Base-by-base conservation (phyloP, 345 rosid genomes). In the Brassica incana region DNA sequence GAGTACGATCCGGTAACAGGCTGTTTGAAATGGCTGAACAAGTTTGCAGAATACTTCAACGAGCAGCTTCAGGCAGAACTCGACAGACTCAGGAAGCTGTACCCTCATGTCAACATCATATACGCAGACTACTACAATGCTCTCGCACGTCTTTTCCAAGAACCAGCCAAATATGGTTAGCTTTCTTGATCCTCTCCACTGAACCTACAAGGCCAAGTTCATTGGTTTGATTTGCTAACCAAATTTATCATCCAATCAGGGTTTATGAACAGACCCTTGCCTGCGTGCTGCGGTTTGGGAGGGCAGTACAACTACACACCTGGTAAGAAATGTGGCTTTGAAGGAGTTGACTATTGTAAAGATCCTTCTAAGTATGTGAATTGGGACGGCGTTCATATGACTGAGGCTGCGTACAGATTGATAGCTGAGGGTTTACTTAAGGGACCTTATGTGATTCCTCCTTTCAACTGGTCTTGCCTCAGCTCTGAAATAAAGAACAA, bases 331-430 rank as follows among this genome's bases (percentile, higher is more conserved):
- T 60, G 65, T 77, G 89, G 85, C 16, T 66, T 16, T 16, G 78
- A 36, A 29, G 56, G 35, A 8, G 67, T 66, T 2, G 77, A n/a
- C 5, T 15, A 2, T 38, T 83, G 91, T 43, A 45, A 65, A 14
- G 80, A 85, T 10, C 91, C 87, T 23, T 78, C 84, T 6, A 78
- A 71, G 33, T 74, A 70, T 69, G 77, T 84, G 27, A 81, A 71
- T 1, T 88, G 89, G 88, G 90, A 85, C 4, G 86, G 86, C 1
- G 0, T 85, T 25, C 90, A 85, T 69, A 14, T 77, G 50, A 81
- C 84, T 6, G 81, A 81, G 60, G 70, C 67, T 61, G 81, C 81
- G 2, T 72, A 81, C 15, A 77, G 23, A 77, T 27, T 6, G 61
- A 50, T 81, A 8, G 71, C 81, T n/a, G 73, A 77, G 5, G 81